Percentiles rank a stretch among this genome's conserved stretches.
These are phyloP conservation scores for Rhodofomes roseus DNA, from an alignment of 1,284 basidiomycete genomes.

Conservation along the genomic window DNA sequence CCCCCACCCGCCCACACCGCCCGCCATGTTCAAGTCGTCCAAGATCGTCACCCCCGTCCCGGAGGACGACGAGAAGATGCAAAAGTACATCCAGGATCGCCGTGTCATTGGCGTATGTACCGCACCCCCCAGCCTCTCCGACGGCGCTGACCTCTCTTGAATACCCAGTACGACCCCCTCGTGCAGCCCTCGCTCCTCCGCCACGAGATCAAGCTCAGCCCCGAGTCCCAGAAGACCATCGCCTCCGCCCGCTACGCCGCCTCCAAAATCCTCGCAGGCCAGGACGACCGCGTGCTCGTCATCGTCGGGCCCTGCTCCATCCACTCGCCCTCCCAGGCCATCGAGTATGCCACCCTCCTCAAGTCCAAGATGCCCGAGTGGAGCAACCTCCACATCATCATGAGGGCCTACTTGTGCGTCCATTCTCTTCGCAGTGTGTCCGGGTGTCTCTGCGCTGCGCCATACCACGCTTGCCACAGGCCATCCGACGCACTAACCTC, in stretches of 20 bases:
- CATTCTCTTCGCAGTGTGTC: neutral
- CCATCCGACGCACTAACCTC: too few species aligned
- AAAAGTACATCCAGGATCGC: conserved; percentile 71
- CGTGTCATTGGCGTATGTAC: conserved; percentile 69
- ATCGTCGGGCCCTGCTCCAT: conserved; percentile 97
- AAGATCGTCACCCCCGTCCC: conserved; percentile 54
- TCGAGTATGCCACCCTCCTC: conserved; percentile 85
- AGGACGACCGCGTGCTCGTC: conserved; percentile 84
- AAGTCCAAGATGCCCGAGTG: conserved; percentile 65
- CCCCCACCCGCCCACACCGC: too few species aligned
- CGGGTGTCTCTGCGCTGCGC: neutral
- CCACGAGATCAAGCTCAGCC: conserved; percentile 72
- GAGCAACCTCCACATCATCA: conserved; percentile 86
- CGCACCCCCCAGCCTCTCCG: conserved; percentile 4
- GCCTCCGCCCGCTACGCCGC: conserved; percentile 75
- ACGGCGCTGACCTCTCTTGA: conserved; percentile 3
- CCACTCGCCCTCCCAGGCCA: conserved; percentile 84
- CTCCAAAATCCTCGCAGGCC: conserved; percentile 76
- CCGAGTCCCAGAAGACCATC: conserved; percentile 65
- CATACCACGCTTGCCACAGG: conserved; percentile 1
- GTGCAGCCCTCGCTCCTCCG: conserved; percentile 87
- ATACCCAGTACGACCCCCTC: conserved; percentile 83
- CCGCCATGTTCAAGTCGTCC: conserved; percentile 16
- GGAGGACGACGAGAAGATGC: conserved; percentile 56
- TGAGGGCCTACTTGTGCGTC: conserved; percentile 93